Base-by-base conservation (phyloP, 2,329 filamentous ascomycete genomes). In the Botrytis tulipae region DNA sequence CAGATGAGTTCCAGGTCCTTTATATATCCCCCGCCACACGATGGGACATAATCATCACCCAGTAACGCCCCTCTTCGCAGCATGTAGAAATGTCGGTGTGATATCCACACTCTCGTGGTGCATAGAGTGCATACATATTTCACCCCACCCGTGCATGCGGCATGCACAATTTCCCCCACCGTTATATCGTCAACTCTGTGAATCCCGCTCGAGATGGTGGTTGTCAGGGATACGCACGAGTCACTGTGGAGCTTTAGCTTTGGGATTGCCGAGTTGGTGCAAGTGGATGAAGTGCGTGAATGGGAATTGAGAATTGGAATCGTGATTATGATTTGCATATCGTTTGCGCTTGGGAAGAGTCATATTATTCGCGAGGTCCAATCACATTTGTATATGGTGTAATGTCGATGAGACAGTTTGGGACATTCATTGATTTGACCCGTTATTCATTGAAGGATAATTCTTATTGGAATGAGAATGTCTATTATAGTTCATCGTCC, bases 401-500 rank as follows among this genome's bases (percentile, higher is more conserved):
- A 10, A 35, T 32, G 8, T 35, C n/a, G 16, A 37, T 40, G 66
- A 68, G 37, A 57, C 16, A 68, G 16, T 68, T 16, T 42, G 37
- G 18, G 35, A 40, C 37, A 42, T 57, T 68, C 35, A 29, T 68
- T 32, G 44, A n/a, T 42, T 32, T 71, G 57, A 62, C n/a, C 35
- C 32, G n/a, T 66, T 42, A 29, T 67, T 42, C n/a, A 44, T 32
- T 25, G 57, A 22, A 46, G 29, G 59, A 40, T 8, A 40, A 29
- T 40, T 37, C 29, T 42, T 70, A 44, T 61, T 20, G 48, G 42
- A 67, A 68, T 42, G n/a, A 29, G 40, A 46, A 51, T 18, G 59
- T 68, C 46, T 25, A 46, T 48, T 35, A 70, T 46, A 70, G 62
- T 63, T 80, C 79, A 73, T 80, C 76, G 73, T 79, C 79, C 25